phyloP scores from a whole-genome alignment of 2,329 filamentous ascomycete species.

The Nemania sp. region DNA sequence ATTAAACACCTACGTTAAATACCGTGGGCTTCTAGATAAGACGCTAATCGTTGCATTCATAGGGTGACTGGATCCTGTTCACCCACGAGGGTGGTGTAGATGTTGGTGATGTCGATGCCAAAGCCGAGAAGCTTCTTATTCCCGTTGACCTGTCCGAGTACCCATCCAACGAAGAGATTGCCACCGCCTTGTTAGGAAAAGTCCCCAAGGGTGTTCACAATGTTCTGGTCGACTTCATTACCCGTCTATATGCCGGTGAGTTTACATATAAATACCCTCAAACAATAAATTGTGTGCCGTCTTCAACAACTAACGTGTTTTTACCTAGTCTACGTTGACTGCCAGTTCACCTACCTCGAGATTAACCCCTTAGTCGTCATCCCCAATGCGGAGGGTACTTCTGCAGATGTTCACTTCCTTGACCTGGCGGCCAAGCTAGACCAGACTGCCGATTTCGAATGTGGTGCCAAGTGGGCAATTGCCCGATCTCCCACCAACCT shows the following conservation, averaged over 20 bases:
- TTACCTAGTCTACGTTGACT: slow-evolving; percentile 88
- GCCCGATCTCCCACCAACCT: slow-evolving; percentile 90
- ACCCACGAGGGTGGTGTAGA: slow-evolving; percentile 99
- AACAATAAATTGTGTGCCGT: neutral
- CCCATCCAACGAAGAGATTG: slow-evolving; percentile 96
- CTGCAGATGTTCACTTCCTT: slow-evolving; percentile 95
- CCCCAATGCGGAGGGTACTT: slow-evolving; percentile 91
- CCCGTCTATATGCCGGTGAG: slow-evolving; percentile 83
- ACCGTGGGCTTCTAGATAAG: slow-evolving; percentile 8
- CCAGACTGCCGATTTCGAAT: slow-evolving; percentile 99
- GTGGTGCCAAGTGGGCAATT: slow-evolving; percentile 98
- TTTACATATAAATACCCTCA: neutral
- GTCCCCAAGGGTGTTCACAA: slow-evolving; percentile 97
- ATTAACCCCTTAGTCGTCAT: slow-evolving; percentile 99
- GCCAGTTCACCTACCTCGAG: slow-evolving; percentile 99
- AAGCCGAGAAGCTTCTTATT: slow-evolving; percentile 98
- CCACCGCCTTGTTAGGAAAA: slow-evolving; percentile 85
- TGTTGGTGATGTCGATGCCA: slow-evolving; percentile 98
- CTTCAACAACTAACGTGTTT: slow-evolving; percentile 17
- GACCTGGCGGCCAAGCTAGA: slow-evolving; percentile 99
- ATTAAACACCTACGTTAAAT: neutral
- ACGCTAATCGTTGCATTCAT: slow-evolving; percentile 43
- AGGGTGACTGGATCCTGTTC: slow-evolving; percentile 99
- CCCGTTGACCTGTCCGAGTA: slow-evolving; percentile 95
- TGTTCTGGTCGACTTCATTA: slow-evolving; percentile 99